Evolutionary conservation across 2,329 filamentous ascomycete genomes (phyloP).

Genomic region (Alternaria infectoria): DNA sequence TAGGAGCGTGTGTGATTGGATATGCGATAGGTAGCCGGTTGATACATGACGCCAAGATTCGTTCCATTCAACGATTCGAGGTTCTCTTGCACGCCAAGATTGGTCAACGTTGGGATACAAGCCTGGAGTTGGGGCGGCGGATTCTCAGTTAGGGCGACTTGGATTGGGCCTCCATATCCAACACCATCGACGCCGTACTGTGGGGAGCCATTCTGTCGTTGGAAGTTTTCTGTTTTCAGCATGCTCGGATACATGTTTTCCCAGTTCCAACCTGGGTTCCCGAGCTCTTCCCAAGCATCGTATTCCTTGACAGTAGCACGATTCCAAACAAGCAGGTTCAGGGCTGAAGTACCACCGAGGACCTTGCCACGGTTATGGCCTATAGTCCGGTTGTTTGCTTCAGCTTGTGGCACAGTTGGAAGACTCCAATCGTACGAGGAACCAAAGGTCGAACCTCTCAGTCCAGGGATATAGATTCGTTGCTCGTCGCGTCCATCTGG

Average conservation of each 20-base stretch:
- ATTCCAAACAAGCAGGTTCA: constrained; percentile 47
- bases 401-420: constrained; percentile 50
- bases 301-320: constrained; percentile 43
- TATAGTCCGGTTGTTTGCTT: constrained; percentile 42
- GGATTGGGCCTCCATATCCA: constrained; percentile 36
- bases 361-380: constrained; percentile 28
- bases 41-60: constrained; percentile 57
- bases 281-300: constrained; percentile 63
- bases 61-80: constrained; percentile 56
- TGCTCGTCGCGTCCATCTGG: constrained; percentile 30
- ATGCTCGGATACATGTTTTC: constrained; percentile 48
- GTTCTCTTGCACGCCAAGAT: constrained; percentile 51
- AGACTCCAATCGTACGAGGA: constrained; percentile 46
- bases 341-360: constrained; percentile 43
- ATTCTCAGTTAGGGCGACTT: constrained; percentile 49
- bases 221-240: constrained; percentile 38
- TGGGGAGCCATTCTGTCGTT: constrained; percentile 16
- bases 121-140: constrained; percentile 52
- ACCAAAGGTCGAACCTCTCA: constrained; percentile 26
- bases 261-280: constrained; percentile 64
- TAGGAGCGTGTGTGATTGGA: constrained; percentile 58
- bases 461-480: constrained; percentile 28
- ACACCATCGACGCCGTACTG: constrained; percentile 34
- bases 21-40: constrained; percentile 57
- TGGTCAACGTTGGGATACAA: constrained; percentile 56